Base-by-base conservation (phyloP, 129 eudicot genomes). In the Smallanthus sonchifolius region DNA sequence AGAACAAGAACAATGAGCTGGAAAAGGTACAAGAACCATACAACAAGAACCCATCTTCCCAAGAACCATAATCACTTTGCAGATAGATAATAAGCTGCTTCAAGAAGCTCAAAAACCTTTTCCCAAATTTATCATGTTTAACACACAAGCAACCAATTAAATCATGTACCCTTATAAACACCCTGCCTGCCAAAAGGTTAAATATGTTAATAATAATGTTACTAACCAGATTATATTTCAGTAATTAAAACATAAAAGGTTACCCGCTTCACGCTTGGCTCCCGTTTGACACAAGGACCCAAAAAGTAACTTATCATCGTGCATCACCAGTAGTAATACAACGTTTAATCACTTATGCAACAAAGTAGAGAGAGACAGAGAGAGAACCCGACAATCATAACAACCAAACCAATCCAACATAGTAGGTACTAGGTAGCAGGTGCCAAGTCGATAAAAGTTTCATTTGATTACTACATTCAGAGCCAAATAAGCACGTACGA, bases 101-200 rank as follows among this genome's bases (percentile, higher is more conserved):
- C 67, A 34, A 61, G 79, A 76, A 44, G 72, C 73, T 82, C 83
- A 63, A 76, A 67, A 79, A 17, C 62, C 84, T 24, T 54, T 85
- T 85, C 76, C 82, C 82, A 74, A 69, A 45, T 78, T 79, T 79
- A 86, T 72, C 81, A 83, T 64, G 88, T 60, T 75, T 73, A 83
- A 79, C 30, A 81, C 64, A 71, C 74, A 75, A 77, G 67, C 88
- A 75, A 77, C 63, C 86, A 83, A 88, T 55, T 81, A 78, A 86
- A 82, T 65, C 86, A 86, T 77, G 89, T 79, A 72, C 79, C 84
- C 82, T 70, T 70, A 81, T 82, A 76, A 74, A 60, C 76, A 79
- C 69, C 69, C 47, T 15, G 86, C 96, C 96, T 89, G 96, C 92
- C 89, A 89, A 86, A 88, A 84, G 70, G 80, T 85, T 84, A 81